Evolutionary conservation across 371 early-diverging fungal species (phyloP), one percentile per base, ranked within the genome.

Genomic region (Mortierella sp.): DNA sequence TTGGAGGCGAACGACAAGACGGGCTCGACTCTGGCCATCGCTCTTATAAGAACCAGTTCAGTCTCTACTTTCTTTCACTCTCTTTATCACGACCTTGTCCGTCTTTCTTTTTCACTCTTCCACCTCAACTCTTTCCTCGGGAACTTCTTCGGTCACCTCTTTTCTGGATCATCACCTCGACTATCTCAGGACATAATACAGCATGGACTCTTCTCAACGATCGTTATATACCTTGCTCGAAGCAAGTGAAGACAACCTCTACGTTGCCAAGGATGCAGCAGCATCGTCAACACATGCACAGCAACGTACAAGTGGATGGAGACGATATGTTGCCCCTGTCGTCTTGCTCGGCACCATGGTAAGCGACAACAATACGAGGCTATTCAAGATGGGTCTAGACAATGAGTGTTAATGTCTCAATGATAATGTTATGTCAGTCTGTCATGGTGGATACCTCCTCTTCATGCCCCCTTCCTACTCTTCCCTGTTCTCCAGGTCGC

Each of bases 261-360:
- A 63, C 35, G 14, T 63, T 21, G 38, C 38, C 35, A 35, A 32
- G 21, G 35, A 63, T 14, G 18, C 14, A 46, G 48, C 48, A 12
- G 12, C 32, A 63, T 63, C 63, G 0, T 35, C 38, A 1, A 32
- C 63, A 24, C 27, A 56, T 2, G 27, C 11, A 16, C 27, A 56
- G 16, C 14, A 16, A 6, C 29, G 29, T 7, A 12, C 6, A 43
- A 12, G n/a, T 8, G 35, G 71, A 4, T 71, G 72, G 63, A 63
- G 38, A 35, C 14, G 74, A 32, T 73, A 38, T 24, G 56, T 73
- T 38, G 74, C 74, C n/a, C 58, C 74, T 16, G 14, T 73, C 21
- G 74, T 73, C 43, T 24, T 73, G 11, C 56, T 73, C 43, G 56
- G 38, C 32, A 73, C 74, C 24, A 73, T 73, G 74, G 74, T 73